These are phyloP conservation scores for Lipomyces japonicus DNA, from an alignment of 805 yeast genomes.

Conservation along the genomic window DNA sequence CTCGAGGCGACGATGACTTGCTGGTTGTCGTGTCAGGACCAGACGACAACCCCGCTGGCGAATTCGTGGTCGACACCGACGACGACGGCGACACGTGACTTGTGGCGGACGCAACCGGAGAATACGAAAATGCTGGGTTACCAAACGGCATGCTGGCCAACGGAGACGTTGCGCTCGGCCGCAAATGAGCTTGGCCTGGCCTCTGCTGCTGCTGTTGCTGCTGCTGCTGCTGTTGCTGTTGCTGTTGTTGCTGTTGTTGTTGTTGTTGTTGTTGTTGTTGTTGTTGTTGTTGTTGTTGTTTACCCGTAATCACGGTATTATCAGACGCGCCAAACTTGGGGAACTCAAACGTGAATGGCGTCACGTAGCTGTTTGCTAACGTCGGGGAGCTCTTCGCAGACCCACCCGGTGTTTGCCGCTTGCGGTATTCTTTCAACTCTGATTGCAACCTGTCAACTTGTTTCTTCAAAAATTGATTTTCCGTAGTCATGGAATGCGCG, in stretches of 20 bases:
- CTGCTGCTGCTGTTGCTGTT: not conserved
- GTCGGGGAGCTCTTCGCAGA: conserved; percentile 17
- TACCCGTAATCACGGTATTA: not conserved
- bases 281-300: conserved; percentile 1
- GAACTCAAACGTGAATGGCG: conserved; percentile 50
- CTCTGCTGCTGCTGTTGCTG: not conserved
- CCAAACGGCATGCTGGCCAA: not conserved
- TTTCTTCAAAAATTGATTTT: conserved; percentile 65
- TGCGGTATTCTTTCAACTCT: conserved; percentile 64
- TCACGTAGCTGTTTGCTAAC: conserved; percentile 8
- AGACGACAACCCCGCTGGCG: conserved; percentile 7
- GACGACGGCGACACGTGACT: conserved; percentile 5
- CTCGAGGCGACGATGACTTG: conserved; percentile 9
- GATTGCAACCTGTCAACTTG: conserved; percentile 71
- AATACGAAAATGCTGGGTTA: conserved; percentile 3
- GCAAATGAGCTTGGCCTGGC: not conserved
- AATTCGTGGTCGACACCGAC: conserved; percentile 9
- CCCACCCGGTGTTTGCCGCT: conserved; percentile 27
- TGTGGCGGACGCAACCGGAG: not conserved
- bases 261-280: not conserved
- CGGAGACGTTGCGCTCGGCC: conserved; percentile 12
- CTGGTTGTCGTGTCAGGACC: conserved; percentile 10
- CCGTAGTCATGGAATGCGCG: conserved; percentile 62
- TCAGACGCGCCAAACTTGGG: conserved; percentile 46
- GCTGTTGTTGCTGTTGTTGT: conserved; percentile 7